A percentile compares a stretch with the other conserved stretches of the same genome.
These are phyloP conservation scores for Hypoxylon sp. DNA, from an alignment of 2,329 filamentous ascomycete genomes.

Conservation along the genomic window DNA sequence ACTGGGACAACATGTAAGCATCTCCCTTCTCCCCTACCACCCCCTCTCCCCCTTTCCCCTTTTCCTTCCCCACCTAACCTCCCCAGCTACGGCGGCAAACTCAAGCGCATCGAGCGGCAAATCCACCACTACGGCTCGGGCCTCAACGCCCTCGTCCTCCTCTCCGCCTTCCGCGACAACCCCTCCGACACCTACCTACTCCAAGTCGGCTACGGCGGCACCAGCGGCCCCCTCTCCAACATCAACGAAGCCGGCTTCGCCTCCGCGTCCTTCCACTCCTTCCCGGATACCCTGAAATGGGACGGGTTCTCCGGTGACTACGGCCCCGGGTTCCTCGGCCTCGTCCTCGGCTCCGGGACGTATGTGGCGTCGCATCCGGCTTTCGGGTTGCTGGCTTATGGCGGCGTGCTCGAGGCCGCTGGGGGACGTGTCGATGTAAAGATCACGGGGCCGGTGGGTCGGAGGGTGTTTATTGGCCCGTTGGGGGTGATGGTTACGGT, in stretches of 20 bases:
- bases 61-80: neutral
- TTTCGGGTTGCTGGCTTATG: slow-evolving; percentile 65
- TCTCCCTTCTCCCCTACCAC: rapidly evolving
- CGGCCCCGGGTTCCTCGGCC: slow-evolving; percentile 67
- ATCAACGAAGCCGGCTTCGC: slow-evolving; percentile 70
- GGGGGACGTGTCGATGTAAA: slow-evolving; percentile 54
- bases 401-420: slow-evolving; percentile 58
- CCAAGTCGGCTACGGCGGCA: slow-evolving; percentile 68
- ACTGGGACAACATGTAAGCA: slow-evolving; percentile 71
- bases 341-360: slow-evolving; percentile 64
- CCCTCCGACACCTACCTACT: slow-evolving; percentile 65
- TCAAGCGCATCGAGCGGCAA: slow-evolving; percentile 62
- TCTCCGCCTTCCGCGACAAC: slow-evolving; percentile 65
- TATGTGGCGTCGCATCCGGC: slow-evolving; percentile 63
- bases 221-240: slow-evolving; percentile 67
- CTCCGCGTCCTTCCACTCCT: slow-evolving; percentile 70
- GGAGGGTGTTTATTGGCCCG: slow-evolving; percentile 64
- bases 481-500: slow-evolving; percentile 59
- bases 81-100: slow-evolving; percentile 60
- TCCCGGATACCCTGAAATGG: slow-evolving; percentile 68
- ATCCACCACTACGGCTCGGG: slow-evolving; percentile 74
- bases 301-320: slow-evolving; percentile 72
- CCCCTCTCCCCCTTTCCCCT: neutral
- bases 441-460: slow-evolving; percentile 63
- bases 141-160: slow-evolving; percentile 69